Evolutionary conservation across 768 basidiomycete genomes (phyloP), one percentile per base, ranked within the genome.

Genomic region (Leucosporidium scottii): DNA sequence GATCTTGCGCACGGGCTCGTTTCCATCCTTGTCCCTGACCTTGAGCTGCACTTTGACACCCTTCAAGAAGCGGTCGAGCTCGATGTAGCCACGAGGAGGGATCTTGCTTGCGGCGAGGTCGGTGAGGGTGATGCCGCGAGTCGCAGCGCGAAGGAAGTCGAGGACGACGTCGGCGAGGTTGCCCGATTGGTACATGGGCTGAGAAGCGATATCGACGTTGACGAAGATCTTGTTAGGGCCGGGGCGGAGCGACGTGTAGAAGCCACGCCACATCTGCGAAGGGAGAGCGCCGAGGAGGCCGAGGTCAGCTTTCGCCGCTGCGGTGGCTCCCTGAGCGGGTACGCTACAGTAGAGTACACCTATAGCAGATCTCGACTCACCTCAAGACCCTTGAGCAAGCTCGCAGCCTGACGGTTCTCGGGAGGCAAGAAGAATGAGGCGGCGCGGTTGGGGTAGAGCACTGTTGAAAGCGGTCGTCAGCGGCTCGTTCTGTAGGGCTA

Each of bases 191-290:
- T 57, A 28, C 31, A 67, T 55, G n/a, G 54, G 59, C 34, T 53
- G 51, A n/a, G 50, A 53, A 12, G 64, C 57, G 6, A 53, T 57
- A 47, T 64, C 62, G 55, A 64, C 27, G 61, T 70, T 73, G 48
- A 73, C 34, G 61, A 65, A 64, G 54, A 73, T 60, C 39, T 59
- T 59, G 36, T 23, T 17, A 0, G 61, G 59, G 0, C 65, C 64
- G 5, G 63, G 21, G 28, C 72, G 72, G 13, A 73, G 64, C 4
- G 55, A 59, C 3, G 63, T 62, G 55, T 58, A 68, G 62, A 65
- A 73, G 13, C 69, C 72, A 15, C 39, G 39, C 39, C 39, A 44
- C 39, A 44, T 44, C 39, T 44, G 15, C 39, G 39, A 44, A 2
- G 15, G 39, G n/a, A 66, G 39, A 30, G 60, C 62, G n/a, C 58